Evolutionary conservation across 345 rosid genomes (phyloP).

Genomic region (Pugionium dolabratum): DNA sequence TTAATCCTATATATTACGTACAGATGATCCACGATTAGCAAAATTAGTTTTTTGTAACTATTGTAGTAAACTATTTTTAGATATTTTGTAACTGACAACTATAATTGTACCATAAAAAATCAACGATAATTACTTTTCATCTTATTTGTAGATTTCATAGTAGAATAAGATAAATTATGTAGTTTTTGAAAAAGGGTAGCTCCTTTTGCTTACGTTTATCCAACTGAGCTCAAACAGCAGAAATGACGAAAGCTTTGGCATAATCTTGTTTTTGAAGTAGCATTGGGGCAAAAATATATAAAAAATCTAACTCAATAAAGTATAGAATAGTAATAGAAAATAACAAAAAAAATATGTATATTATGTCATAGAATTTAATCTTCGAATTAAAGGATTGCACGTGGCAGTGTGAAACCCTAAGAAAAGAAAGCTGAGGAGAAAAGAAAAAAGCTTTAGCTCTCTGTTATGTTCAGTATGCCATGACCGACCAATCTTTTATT

Average conservation of each 20-base stretch:
- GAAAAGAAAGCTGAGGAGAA: constrained; percentile 25
- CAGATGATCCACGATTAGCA: no score
- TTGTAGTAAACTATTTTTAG: no score
- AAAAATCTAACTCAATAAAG: no score
- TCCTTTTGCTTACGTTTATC: constrained; percentile 29
- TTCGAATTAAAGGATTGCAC: constrained; percentile 25
- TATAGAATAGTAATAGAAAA: no score
- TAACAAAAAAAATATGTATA: no score
- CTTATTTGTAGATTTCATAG: no score
- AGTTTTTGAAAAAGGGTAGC: constrained; percentile 18
- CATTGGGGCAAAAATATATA: background rate
- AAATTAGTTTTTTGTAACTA: no score
- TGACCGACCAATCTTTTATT: constrained; percentile 35
- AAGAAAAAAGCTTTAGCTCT: constrained; percentile 16
- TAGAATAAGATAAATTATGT: constrained; percentile 7
- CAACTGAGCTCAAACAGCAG: constrained; percentile 28
- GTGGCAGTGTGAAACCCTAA: constrained; percentile 40
- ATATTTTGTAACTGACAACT: no score
- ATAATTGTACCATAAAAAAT: no score
- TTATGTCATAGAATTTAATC: no score
- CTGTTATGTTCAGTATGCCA: constrained; percentile 29
- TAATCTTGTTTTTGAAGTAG: background rate
- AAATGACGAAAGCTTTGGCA: constrained; percentile 18
- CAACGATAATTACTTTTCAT: no score
- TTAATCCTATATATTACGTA: no score